Conservation (phyloP, 2,329 filamentous ascomycete genomes). For the Myriosclerotinia scirpicola region DNA sequence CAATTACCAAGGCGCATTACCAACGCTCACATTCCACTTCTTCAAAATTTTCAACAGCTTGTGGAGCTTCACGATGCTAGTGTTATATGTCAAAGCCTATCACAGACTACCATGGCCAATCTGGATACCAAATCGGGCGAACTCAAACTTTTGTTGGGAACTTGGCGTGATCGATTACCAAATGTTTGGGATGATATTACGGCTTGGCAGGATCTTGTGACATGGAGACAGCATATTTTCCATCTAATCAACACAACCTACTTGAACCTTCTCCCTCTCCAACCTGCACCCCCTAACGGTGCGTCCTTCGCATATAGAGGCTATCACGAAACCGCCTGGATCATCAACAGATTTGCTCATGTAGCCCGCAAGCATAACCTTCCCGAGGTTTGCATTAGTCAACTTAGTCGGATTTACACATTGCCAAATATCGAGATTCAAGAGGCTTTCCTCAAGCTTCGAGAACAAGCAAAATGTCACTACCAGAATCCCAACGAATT, state of each 20-base stretch:
- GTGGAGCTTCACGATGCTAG: slow-evolving; percentile 97
- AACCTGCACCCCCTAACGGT: slow-evolving; percentile 78
- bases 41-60: slow-evolving; percentile 97
- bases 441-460: slow-evolving; percentile 94
- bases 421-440: slow-evolving; percentile 99
- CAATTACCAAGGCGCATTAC: slow-evolving; percentile 93
- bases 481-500: slow-evolving; percentile 95
- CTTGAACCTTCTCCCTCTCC: slow-evolving; percentile 76
- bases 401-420: slow-evolving; percentile 96
- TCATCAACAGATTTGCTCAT: slow-evolving; percentile 98
- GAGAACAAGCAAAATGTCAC: slow-evolving; percentile 98
- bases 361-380: slow-evolving; percentile 96
- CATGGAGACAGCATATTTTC: slow-evolving; percentile 99
- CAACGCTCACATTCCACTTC: slow-evolving; percentile 87
- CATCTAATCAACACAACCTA: slow-evolving; percentile 95
- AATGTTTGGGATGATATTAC: slow-evolving; percentile 99
- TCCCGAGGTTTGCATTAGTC: slow-evolving; percentile 94
- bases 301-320: slow-evolving; percentile 96
- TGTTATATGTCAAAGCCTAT: slow-evolving; percentile 89
- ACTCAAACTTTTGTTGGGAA: slow-evolving; percentile 87
- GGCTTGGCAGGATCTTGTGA: slow-evolving; percentile 98
- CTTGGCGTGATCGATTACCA: slow-evolving; percentile 91
- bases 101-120: slow-evolving; percentile 79
- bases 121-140: slow-evolving; percentile 94
- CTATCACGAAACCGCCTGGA: slow-evolving; percentile 99